phyloP scores from a whole-genome alignment of 441 rosid species.

The Viola pubescens region DNA sequence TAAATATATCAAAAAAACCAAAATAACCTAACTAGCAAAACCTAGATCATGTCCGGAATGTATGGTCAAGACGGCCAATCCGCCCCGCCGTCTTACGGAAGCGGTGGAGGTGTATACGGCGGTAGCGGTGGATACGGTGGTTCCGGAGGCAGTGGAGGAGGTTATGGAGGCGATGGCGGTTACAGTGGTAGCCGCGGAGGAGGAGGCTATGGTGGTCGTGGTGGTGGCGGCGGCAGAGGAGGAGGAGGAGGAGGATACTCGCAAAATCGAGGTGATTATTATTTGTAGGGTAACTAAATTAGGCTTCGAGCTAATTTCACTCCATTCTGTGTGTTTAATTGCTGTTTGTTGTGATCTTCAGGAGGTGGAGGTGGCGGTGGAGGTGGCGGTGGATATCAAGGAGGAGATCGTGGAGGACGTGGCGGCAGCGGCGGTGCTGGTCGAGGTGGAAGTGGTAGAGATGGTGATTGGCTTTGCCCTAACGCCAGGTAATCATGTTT shows the following conservation, averaged over 20 bases:
- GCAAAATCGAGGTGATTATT: slow-evolving; percentile 50
- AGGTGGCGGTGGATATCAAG: slow-evolving; percentile 50
- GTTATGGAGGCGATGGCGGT: slow-evolving; percentile 25
- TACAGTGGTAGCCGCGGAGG: slow-evolving; percentile 28
- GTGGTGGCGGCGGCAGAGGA: slow-evolving; percentile 41
- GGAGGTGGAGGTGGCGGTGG: slow-evolving; percentile 48
- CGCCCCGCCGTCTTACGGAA: slow-evolving; percentile 35
- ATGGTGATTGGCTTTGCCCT: slow-evolving; percentile 95
- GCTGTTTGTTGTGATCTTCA: slow-evolving; percentile 17
- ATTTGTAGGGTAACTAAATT: slow-evolving; percentile 8
- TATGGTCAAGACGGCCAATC: slow-evolving; percentile 57
- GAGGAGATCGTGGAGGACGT: slow-evolving; percentile 80
- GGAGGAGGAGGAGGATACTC: slow-evolving; percentile 43
- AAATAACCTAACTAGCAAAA: slow-evolving; percentile 12
- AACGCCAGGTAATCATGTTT: slow-evolving; percentile 52
- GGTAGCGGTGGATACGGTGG: slow-evolving; percentile 20
- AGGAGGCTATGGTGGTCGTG: slow-evolving; percentile 37
- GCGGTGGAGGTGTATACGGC: slow-evolving; percentile 25
- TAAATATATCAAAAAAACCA: background rate
- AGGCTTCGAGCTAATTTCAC: background rate
- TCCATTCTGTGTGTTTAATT: background rate
- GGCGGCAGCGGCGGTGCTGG: slow-evolving; percentile 37
- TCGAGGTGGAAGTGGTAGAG: slow-evolving; percentile 76
- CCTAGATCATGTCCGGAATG: slow-evolving; percentile 49
- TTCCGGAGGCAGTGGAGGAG: slow-evolving; percentile 19